Conservation (phyloP, 83 land plant genomes). For the Picea abies region DNA sequence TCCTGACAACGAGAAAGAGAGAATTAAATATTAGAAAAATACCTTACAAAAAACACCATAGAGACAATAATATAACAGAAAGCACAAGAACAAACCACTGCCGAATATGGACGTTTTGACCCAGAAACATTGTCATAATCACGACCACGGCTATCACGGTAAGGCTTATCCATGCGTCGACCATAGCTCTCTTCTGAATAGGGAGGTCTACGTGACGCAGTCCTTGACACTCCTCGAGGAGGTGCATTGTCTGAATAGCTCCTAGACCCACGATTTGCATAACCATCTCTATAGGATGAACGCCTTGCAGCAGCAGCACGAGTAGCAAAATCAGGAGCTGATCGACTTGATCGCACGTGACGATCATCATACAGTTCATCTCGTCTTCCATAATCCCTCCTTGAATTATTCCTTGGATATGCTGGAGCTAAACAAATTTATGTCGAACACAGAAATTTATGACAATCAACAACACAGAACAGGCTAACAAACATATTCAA, state of each 20-base stretch:
- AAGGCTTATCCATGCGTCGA: constrained; percentile 53
- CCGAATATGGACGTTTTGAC: constrained; percentile 71
- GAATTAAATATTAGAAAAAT: no score
- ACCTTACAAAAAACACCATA: background rate
- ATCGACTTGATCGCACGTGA: no score
- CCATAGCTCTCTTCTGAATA: constrained; percentile 65
- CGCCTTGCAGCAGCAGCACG: no score
- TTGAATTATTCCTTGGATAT: constrained; percentile 46
- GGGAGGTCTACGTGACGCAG: constrained; percentile 47
- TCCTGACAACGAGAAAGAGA: constrained; percentile 27
- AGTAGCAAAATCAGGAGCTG: no score
- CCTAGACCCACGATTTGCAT: constrained; percentile 47
- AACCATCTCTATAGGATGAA: constrained; percentile 51
- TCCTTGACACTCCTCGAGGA: constrained; percentile 37
- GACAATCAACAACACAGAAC: background rate
- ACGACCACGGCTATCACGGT: constrained; percentile 60
- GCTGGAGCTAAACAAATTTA: constrained; percentile 22
- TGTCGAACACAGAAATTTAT: background rate
- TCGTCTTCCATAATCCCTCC: constrained; percentile 51
- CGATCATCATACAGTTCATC: constrained; percentile 3
- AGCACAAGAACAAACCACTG: constrained; percentile 42
- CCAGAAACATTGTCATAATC: constrained; percentile 72
- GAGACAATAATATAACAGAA: background rate
- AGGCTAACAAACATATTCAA: background rate
- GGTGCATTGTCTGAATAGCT: constrained; percentile 34